Base-by-base conservation (phyloP, 2,329 filamentous ascomycete species). In the Cladophialophora immunda region DNA sequence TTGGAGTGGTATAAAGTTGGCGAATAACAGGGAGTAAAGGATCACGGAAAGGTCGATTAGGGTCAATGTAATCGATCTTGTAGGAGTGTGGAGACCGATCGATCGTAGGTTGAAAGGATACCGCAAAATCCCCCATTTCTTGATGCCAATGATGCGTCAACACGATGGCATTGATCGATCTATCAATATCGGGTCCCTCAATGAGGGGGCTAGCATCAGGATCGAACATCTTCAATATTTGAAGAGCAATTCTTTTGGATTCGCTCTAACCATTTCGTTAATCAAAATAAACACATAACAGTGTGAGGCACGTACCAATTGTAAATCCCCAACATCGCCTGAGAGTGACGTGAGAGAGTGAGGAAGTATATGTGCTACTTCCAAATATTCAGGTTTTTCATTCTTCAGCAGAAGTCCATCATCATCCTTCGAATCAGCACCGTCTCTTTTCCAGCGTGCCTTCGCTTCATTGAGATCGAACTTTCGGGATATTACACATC, bases 321-420 rank as follows among this genome's bases (percentile, higher is more conserved):
- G 45, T 38, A 8, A 22, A 62, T 62, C 36, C 17, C 27, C 57
- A 22, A 27, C 32, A 60, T 17, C 34, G 19, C 36, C 29, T 38
- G 59, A 36, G 45, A 54, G 29, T 36, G 59, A 62, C 50, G 62
- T 72, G 34, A 74, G 69, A 53, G 62, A 70, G 53, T 71, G 69
- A 50, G 73, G 69, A 15, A 73, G 54, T 50, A 73, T 73, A 56
- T 74, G 68, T 19, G 71, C 70, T 6, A 73, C 71, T 70, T 73
- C 71, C 27, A 74, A 66, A 62, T 62, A 70, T 41, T 68, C 54
- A 57, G 71, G 65, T 58, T 50, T 22, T 65, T 71, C 57, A 27
- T 27, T 64, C 25, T 45, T 58, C 19, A 73, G 59, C 9, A 67
- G 64, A 5, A 68, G 62, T 41, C 71, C 62, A 66, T 73, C 68